Evolutionary conservation across 2,329 filamentous ascomycete species (phyloP), one percentile per base, ranked within the genome.

Genomic region (Pseudocercospora fijiensis): DNA sequence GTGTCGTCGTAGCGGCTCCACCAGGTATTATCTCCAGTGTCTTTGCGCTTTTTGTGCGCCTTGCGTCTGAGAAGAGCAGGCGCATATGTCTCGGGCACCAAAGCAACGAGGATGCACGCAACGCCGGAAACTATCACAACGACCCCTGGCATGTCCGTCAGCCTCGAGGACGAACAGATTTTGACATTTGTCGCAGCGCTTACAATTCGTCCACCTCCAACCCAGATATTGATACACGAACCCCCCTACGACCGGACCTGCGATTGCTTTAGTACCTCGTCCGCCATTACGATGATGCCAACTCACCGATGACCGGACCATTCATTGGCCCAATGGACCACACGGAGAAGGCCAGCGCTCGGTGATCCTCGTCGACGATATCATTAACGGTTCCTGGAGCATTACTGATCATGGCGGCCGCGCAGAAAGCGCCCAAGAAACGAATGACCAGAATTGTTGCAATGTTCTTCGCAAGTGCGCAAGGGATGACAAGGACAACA

Each of bases 291-390:
- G 1, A 16, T 49, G 13, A 52, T 52, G 49, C 49, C 27, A 20
- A 4, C 26, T 79, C 0, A 77, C 65, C 64, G 43, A 56, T 51
- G 11, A 57, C 62, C 4, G 57, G 57, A 58, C 90, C 92, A 72
- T 96, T 96, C 75, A 96, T 85, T 0, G 93, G 92, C 0, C 91
- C 92, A 60, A 96, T 87, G 65, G 84, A 86, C 87, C 92, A 96
- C 33, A 96, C 82, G 4, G 88, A 91, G 77, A 96, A 91, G 47
- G 89, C 89, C n/a, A 95, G 78, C 2, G 91, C 91, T 16, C 93
- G 87, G 71, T 90, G 87, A 56, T 96, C 87, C 52, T 94, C 90
- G 13, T 84, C 83, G n/a, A 91, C 87, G 57, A 96, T 88, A 75
- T 97, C 93, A 27, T 90, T 88, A 10, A 96, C 85, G 7, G 88